A percentile compares a stretch with the other conserved stretches of the same genome.
These are phyloP conservation scores for Byssoonygena ceratinophila DNA, from an alignment of 2,329 filamentous ascomycete species.

Conservation along the genomic window DNA sequence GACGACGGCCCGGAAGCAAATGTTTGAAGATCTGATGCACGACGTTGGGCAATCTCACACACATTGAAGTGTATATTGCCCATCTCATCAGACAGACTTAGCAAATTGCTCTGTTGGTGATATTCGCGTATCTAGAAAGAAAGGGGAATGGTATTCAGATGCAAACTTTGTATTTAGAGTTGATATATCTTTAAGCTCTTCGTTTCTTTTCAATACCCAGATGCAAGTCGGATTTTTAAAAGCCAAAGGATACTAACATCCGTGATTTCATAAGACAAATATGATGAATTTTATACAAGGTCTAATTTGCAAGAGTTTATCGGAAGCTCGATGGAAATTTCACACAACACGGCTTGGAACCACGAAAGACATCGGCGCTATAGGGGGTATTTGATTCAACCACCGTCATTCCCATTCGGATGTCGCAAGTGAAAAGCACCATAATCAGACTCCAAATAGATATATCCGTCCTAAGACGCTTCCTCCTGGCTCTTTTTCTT, in stretches of 20 bases:
- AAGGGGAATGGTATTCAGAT: no score
- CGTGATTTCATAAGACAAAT: no score
- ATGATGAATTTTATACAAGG: no score
- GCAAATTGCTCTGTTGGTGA: background rate
- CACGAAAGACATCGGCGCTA: background rate
- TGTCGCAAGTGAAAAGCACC: background rate
- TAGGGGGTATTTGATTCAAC: background rate
- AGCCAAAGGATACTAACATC: no score
- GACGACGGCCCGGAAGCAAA: constrained; percentile 20
- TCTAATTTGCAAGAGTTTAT: no score
- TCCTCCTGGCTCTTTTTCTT: constrained; percentile 49
- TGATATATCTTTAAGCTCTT: no score
- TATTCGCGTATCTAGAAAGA: background rate
- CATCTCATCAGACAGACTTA: background rate
- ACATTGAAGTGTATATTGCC: background rate
- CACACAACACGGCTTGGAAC: background rate
- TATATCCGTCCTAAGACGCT: background rate
- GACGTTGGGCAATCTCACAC: constrained; percentile 15
- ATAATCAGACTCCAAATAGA: background rate
- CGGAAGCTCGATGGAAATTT: no score
- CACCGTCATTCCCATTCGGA: background rate
- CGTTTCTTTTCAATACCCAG: no score
- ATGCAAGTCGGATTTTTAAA: no score
- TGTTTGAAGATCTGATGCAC: constrained; percentile 25
- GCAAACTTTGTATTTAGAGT: no score